Percentiles rank a stretch among this genome's conserved stretches.
phyloP scores from a whole-genome alignment of 164 flowering plant species.

The Aristolochia californica region DNA sequence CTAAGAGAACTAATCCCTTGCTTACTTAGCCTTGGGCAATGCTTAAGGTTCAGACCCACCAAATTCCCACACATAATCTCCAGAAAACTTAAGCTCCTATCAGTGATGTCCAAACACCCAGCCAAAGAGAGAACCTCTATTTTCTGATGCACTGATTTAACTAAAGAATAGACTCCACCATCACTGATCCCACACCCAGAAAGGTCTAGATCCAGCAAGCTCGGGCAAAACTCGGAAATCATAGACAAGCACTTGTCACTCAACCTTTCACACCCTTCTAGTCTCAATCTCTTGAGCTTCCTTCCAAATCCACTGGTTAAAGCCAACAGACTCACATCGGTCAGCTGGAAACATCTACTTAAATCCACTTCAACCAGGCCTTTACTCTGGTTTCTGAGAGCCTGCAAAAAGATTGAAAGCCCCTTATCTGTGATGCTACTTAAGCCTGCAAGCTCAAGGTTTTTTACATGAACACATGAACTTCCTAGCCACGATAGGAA shows the following conservation, averaged over 20 bases:
- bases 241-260: slow-evolving; percentile 24
- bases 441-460: slow-evolving; percentile 45
- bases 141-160: slow-evolving; percentile 15
- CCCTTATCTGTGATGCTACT: slow-evolving; percentile 42
- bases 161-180: slow-evolving; percentile 23
- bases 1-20: slow-evolving; percentile 15
- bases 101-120: slow-evolving; percentile 26
- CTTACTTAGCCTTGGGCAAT: slow-evolving; percentile 23
- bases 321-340: slow-evolving; percentile 19
- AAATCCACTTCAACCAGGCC: slow-evolving; percentile 20
- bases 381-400: neutral
- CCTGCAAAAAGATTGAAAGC: slow-evolving; percentile 30
- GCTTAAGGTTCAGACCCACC: slow-evolving; percentile 31
- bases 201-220: slow-evolving; percentile 29
- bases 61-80: slow-evolving; percentile 21
- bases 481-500: slow-evolving; percentile 41
- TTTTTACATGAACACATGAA: slow-evolving; percentile 39
- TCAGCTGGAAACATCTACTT: slow-evolving; percentile 26
- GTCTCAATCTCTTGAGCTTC: slow-evolving; percentile 20
- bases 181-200: slow-evolving; percentile 28
- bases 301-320: slow-evolving; percentile 18
- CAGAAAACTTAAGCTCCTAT: slow-evolving; percentile 21
- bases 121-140: slow-evolving; percentile 30
- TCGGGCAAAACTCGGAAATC: slow-evolving; percentile 21
- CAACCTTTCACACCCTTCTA: slow-evolving; percentile 17